Evolutionary conservation across 257 asterid species (phyloP).

Genomic region (Solanum pennellii): DNA sequence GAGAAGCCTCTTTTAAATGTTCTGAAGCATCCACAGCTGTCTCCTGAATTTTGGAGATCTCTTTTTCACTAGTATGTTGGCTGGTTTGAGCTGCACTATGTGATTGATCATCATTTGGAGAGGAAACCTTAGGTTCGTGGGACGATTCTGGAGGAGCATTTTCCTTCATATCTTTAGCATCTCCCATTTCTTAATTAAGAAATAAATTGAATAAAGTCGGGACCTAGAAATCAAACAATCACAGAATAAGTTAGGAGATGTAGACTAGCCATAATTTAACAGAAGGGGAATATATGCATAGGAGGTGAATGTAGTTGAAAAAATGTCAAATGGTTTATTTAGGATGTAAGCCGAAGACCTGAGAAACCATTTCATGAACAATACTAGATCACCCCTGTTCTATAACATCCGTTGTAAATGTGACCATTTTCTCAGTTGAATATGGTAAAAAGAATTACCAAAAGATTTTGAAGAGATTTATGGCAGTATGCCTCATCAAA

Average conservation of each 20-base stretch:
- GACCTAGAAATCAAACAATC: slow-evolving; percentile 9
- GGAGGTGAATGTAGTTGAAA: not conserved
- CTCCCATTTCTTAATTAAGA: slow-evolving; percentile 48
- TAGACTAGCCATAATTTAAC: not conserved
- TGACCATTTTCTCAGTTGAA: not conserved
- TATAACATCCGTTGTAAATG: not conserved
- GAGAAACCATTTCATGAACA: not conserved
- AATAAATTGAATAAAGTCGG: slow-evolving; percentile 9
- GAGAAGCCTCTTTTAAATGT: not conserved
- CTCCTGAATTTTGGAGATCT: slow-evolving; percentile 2
- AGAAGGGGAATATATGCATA: not conserved
- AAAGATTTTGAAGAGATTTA: not conserved
- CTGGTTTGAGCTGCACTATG: slow-evolving; percentile 12
- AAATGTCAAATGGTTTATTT: not conserved
- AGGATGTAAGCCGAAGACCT: not conserved
- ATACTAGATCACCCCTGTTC: not conserved
- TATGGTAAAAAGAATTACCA: not conserved
- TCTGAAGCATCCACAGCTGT: slow-evolving; percentile 3
- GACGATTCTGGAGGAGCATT: slow-evolving; percentile 30
- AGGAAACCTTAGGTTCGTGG: slow-evolving; percentile 16
- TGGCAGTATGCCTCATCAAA: not conserved
- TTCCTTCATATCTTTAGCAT: slow-evolving; percentile 20
- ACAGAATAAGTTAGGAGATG: not conserved
- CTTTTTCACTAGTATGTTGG: slow-evolving; percentile 16
- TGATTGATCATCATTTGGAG: slow-evolving; percentile 26